A percentile compares a stretch with the other conserved stretches of the same genome.
These are phyloP conservation scores for Angophora floribunda DNA, from an alignment of 345 rosid species.

Conservation along the genomic window DNA sequence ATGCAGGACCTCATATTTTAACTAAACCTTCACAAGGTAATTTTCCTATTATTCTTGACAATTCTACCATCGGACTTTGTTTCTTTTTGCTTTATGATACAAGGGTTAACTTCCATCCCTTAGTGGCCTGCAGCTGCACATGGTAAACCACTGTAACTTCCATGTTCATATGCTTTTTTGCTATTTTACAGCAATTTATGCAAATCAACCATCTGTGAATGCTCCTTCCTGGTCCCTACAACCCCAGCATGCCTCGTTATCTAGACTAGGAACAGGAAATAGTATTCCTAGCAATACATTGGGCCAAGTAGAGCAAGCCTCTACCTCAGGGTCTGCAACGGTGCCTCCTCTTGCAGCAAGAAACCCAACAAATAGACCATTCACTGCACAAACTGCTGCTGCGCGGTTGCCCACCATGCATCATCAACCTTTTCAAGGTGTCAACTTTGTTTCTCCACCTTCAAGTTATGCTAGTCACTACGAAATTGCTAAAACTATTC, in stretches of 20 bases:
- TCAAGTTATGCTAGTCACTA: slow-evolving; percentile 32
- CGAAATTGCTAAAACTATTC: slow-evolving; percentile 68
- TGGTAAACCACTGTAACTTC: neutral
- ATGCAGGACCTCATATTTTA: slow-evolving; percentile 39
- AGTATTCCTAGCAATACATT: slow-evolving; percentile 36
- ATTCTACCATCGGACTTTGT: neutral
- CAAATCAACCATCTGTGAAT: slow-evolving; percentile 36
- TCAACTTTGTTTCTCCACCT: slow-evolving; percentile 31
- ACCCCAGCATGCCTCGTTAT: slow-evolving; percentile 36
- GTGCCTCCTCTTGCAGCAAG: slow-evolving; percentile 31
- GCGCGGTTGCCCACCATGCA: slow-evolving; percentile 30
- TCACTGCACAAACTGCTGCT: slow-evolving; percentile 38
- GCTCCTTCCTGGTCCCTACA: slow-evolving; percentile 69
- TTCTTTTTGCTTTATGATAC: neutral
- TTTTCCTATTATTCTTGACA: neutral
- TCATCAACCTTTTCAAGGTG: slow-evolving; percentile 52
- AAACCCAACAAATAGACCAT: slow-evolving; percentile 55
- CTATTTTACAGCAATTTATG: slow-evolving; percentile 47
- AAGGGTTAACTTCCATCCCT: neutral
- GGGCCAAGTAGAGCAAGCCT: slow-evolving; percentile 35
- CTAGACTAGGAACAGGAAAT: slow-evolving; percentile 36
- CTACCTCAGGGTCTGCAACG: slow-evolving; percentile 13
- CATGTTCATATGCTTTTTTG: neutral
- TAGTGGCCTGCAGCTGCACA: neutral
- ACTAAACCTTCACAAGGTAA: slow-evolving; percentile 40